Evolutionary conservation across 1,139 yeast species (phyloP), one percentile per base, ranked within the genome.

Genomic region (Sugiyamaella japonica): DNA sequence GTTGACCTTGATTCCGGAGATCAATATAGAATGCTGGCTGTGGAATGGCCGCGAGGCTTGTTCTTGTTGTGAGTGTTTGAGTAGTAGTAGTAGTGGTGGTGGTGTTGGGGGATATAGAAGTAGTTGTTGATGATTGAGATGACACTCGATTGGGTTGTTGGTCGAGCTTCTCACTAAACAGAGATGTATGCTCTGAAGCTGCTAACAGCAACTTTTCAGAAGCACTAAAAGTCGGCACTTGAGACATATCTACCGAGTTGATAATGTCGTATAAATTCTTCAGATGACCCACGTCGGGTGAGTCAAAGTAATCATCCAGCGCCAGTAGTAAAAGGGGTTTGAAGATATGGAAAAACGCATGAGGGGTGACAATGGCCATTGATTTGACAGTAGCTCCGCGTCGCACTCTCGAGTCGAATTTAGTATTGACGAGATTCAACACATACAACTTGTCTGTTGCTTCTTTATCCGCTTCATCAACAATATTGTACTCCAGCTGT

Each of bases 361-460:
- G 73, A 29, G 72, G 71, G 15, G 87, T 82, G 23, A 83, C 71
- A 28, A 83, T 74, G 17, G 83, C 78, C 59, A 83, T 69, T 23
- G 85, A 75, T 63, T 81, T 81, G 55, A 83, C 82, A 23, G 74
- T 72, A 3, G 84, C 80, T 1, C 86, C 86, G 60, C 87, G 70
- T 62, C 75, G 76, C 40, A 75, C 78, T n/a, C 65, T 65, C 36
- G 67, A 66, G 44, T 75, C 76, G 60, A 77, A 79, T 61, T 75
- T 75, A 57, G 83, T 81, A 62, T 76, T 78, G 50, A 82, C 85
- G n/a, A 82, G 71, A 29, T 84, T 82, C 60, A 82, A 76, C 44
- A 82, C 75, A 59, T 74, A 83, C 63, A 79, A 77, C 44, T 83
- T 82, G 2, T 74, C 71, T n/a, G 70, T 65, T 5, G 58, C 58